Evolutionary conservation across 2,329 filamentous ascomycete species (phyloP).

Genomic region (Cryphonectria parasitica): DNA sequence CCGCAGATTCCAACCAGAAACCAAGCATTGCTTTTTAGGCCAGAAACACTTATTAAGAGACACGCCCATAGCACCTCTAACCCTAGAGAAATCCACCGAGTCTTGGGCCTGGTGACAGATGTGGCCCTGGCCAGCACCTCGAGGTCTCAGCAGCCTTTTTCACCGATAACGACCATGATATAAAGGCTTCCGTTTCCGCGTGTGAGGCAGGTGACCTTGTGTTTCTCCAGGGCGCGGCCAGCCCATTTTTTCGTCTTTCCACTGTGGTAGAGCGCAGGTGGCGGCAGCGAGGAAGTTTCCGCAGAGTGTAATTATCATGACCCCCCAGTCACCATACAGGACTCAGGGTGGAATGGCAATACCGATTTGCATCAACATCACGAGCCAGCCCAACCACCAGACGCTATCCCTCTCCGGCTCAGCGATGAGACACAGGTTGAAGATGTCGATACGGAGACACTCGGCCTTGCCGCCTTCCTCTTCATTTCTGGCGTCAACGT

Average conservation of each 20-base stretch:
- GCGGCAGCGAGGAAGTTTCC: conserved; percentile 5
- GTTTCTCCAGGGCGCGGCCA: neutral
- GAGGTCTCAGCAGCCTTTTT: conserved; percentile 1
- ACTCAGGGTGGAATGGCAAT: conserved; percentile 5
- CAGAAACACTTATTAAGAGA: conserved; percentile 3
- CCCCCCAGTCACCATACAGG: conserved; percentile 1
- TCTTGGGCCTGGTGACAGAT: neutral
- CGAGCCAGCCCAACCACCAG: conserved; percentile 9
- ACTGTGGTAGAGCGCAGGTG: conserved; percentile 1
- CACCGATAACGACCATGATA: conserved; percentile 9
- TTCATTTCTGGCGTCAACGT: neutral
- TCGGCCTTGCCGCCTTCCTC: conserved; percentile 4
- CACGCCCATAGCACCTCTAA: conserved; percentile 3
- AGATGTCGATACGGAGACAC: conserved; percentile 11
- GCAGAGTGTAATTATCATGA: neutral
- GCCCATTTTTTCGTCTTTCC: conserved; percentile 13
- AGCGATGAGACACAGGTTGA: neutral
- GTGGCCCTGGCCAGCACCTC: neutral
- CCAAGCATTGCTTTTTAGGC: conserved; percentile 4
- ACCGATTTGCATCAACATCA: neutral
- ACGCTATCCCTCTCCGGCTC: neutral
- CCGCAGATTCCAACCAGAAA: conserved; percentile 10
- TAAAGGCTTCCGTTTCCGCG: conserved; percentile 4
- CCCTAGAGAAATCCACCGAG: neutral
- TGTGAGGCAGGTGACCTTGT: conserved; percentile 11